These are phyloP conservation scores for Arthrobotrys conoides DNA, from an alignment of 2,329 filamentous ascomycete species.

Conservation along the genomic window DNA sequence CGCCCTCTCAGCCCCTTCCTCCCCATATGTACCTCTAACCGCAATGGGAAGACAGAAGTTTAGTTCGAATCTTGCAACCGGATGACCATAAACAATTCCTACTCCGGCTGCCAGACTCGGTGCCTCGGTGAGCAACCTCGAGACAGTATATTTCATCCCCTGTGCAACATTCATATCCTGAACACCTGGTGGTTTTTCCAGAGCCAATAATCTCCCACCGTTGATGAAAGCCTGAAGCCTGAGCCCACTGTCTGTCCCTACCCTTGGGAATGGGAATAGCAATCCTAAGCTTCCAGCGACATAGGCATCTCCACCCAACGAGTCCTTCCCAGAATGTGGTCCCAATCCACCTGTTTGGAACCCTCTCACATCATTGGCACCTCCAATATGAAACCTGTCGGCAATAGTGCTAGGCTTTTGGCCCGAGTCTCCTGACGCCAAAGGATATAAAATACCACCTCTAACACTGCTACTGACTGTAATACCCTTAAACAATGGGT, in stretches of 20 bases:
- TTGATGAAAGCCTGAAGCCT: slow-evolving; percentile 93
- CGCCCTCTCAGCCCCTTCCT: slow-evolving; percentile 85
- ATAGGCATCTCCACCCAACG: slow-evolving; percentile 91
- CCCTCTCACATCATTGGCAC: slow-evolving; percentile 92
- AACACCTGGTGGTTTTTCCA: slow-evolving; percentile 73
- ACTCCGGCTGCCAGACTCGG: slow-evolving; percentile 90
- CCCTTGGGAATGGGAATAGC: slow-evolving; percentile 84
- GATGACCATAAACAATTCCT: slow-evolving; percentile 94
- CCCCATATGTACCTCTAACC: slow-evolving; percentile 67
- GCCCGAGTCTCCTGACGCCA: slow-evolving; percentile 73
- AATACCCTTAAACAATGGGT: slow-evolving; percentile 73
- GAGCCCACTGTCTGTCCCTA: slow-evolving; percentile 85
- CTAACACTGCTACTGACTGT: slow-evolving; percentile 86
- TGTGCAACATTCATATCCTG: slow-evolving; percentile 70
- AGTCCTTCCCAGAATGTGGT: slow-evolving; percentile 86
- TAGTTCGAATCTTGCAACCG: slow-evolving; percentile 91
- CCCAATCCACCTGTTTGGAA: slow-evolving; percentile 92
- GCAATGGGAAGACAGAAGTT: slow-evolving; percentile 89
- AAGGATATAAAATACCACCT: slow-evolving; percentile 84
- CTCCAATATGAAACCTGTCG: slow-evolving; percentile 94
- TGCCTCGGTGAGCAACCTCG: slow-evolving; percentile 79
- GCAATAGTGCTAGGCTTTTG: slow-evolving; percentile 80
- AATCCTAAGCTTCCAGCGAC: slow-evolving; percentile 89
- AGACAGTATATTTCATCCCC: slow-evolving; percentile 75
- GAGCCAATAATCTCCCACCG: slow-evolving; percentile 84